phyloP scores from a whole-genome alignment of 1,284 basidiomycete genomes.

The Coriolopsis trogii region DNA sequence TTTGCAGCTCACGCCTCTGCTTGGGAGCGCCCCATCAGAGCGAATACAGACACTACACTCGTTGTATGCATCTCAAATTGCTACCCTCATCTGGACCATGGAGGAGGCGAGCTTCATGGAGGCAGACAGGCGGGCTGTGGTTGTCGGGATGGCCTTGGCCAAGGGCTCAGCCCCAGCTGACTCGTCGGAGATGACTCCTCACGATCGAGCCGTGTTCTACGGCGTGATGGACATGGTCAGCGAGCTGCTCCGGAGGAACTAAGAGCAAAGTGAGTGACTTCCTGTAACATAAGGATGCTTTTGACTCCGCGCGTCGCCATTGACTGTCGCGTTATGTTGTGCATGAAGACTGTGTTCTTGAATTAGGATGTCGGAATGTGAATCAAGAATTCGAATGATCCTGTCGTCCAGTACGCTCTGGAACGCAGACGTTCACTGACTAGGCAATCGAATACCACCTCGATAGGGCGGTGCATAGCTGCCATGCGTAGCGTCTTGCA shows the following conservation, averaged over 20 bases:
- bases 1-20: constrained; percentile 73
- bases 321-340: too few species aligned
- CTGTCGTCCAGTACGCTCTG: too few species aligned
- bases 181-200: constrained; percentile 37
- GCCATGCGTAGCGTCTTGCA: too few species aligned
- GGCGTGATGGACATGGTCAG: constrained; percentile 70
- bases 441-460: too few species aligned
- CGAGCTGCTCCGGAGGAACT: constrained; percentile 37
- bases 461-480: too few species aligned
- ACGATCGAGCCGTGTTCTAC: constrained; percentile 63
- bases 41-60: constrained; percentile 75
- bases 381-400: too few species aligned
- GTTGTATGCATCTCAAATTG: constrained; percentile 84
- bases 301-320: too few species aligned
- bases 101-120: constrained; percentile 45
- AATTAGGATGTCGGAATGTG: too few species aligned
- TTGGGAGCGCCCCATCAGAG: constrained; percentile 71
- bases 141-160: constrained; percentile 72
- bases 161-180: constrained; percentile 38
- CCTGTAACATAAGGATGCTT: too few species aligned
- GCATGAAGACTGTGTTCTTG: too few species aligned
- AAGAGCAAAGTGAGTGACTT: neutral
- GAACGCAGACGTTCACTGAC: too few species aligned
- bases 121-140: constrained; percentile 51
- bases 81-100: constrained; percentile 78